Evolutionary conservation across 2,329 filamentous ascomycete species (phyloP).

Genomic region (Talaromyces sp.): DNA sequence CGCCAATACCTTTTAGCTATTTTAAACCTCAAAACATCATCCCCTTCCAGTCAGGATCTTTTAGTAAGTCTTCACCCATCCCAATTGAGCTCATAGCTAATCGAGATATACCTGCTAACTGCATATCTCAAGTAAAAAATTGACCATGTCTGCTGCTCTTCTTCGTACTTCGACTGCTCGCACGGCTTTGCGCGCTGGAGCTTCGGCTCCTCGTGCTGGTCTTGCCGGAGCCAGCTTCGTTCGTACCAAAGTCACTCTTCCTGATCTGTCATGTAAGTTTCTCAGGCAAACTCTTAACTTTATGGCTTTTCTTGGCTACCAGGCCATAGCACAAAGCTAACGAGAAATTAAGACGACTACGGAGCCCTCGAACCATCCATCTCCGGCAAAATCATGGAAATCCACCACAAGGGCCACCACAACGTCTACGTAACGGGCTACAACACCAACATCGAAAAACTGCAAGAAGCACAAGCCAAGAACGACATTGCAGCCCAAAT

Average conservation of each 20-base stretch:
- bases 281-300: not conserved
- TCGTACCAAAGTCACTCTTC: conserved; percentile 85
- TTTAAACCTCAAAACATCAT: not conserved
- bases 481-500: conserved; percentile 54
- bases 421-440: conserved; percentile 87
- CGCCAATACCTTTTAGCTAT: not conserved
- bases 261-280: conserved; percentile 70
- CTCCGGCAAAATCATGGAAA: conserved; percentile 91
- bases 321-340: not conserved
- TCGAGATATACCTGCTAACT: not conserved
- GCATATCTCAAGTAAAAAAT: not conserved
- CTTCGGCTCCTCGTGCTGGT: conserved; percentile 48
- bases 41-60: not conserved
- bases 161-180: conserved; percentile 67
- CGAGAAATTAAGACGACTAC: conserved; percentile 69
- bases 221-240: conserved; percentile 70
- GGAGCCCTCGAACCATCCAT: conserved; percentile 81
- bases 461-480: conserved; percentile 53
- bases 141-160: conserved; percentile 67
- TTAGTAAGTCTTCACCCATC: not conserved
- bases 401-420: conserved; percentile 92
- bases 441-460: conserved; percentile 72
- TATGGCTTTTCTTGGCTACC: not conserved
- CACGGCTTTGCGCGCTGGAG: conserved; percentile 64
- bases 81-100: not conserved